Evolutionary conservation across 345 rosid genomes (phyloP).

Genomic region (Eucalyptus tenuipes): DNA sequence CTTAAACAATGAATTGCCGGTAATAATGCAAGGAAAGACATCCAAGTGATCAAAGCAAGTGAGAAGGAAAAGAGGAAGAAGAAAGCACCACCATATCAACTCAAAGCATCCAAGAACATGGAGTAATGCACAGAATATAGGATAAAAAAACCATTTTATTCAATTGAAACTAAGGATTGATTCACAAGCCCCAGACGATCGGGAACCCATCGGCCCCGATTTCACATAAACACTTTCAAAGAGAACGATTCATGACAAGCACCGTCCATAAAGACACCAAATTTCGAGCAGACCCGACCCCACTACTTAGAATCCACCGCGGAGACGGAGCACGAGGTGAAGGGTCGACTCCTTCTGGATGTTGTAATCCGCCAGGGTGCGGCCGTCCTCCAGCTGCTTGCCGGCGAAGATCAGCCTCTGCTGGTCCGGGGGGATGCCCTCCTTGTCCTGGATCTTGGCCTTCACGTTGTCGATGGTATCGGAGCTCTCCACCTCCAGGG

Average conservation of each 20-base stretch:
- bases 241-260: accelerated
- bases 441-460: background rate
- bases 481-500: background rate
- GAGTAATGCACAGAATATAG: accelerated
- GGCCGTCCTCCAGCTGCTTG: background rate
- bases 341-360: background rate
- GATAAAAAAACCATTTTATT: background rate
- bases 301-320: background rate
- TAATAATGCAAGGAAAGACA: background rate
- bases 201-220: background rate
- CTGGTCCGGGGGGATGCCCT: background rate
- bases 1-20: background rate
- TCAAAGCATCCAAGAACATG: background rate
- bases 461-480: background rate
- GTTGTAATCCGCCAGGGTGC: background rate
- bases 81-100: background rate
- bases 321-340: background rate
- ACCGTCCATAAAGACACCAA: accelerated
- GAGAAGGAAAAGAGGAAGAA: too few relatives aligned
- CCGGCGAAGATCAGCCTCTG: background rate
- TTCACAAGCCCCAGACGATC: background rate
- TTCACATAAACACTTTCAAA: background rate
- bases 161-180: background rate
- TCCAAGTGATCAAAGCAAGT: background rate
- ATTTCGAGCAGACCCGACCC: accelerated